Conservation (phyloP, 176 grass and related monocot genomes). For the Avena insularis region DNA sequence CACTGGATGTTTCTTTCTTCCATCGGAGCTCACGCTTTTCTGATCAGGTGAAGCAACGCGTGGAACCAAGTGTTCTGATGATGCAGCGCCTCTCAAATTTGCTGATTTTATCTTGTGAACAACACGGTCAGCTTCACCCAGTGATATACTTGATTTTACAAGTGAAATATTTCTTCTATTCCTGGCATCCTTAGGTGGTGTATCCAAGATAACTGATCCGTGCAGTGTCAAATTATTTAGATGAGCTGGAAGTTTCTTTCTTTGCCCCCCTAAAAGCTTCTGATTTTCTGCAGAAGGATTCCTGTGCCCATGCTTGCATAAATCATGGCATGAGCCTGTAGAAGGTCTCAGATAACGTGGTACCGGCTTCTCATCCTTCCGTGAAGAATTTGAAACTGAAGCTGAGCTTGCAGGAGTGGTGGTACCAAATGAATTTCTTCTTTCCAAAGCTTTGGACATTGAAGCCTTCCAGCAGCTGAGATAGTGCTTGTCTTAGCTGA, state of each 20-base stretch:
- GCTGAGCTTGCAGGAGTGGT: slow-evolving; percentile 42
- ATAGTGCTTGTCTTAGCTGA: background rate
- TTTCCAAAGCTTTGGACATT: slow-evolving; percentile 59
- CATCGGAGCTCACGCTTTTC: slow-evolving; percentile 39
- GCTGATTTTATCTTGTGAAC: slow-evolving; percentile 27
- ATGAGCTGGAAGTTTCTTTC: slow-evolving; percentile 56
- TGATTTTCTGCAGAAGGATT: slow-evolving; percentile 48
- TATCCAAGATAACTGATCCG: slow-evolving; percentile 53
- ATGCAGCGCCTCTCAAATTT: slow-evolving; percentile 50
- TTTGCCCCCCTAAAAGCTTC: slow-evolving; percentile 45
- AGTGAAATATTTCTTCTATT: slow-evolving; percentile 36
- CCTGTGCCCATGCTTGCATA: slow-evolving; percentile 85
- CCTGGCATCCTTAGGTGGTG: slow-evolving; percentile 42
- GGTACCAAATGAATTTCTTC: slow-evolving; percentile 47
- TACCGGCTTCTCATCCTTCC: slow-evolving; percentile 47
- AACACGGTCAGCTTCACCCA: slow-evolving; percentile 39
- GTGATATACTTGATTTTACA: slow-evolving; percentile 41
- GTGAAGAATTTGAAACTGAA: slow-evolving; percentile 51
- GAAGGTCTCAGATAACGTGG: slow-evolving; percentile 78
- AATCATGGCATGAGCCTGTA: slow-evolving; percentile 88
- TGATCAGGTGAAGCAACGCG: slow-evolving; percentile 30
- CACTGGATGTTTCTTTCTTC: slow-evolving; percentile 44
- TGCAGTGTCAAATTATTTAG: slow-evolving; percentile 47
- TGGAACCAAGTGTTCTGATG: slow-evolving; percentile 45
- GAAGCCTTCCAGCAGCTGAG: slow-evolving; percentile 15